phyloP scores from a whole-genome alignment of 2,329 filamentous ascomycete species.

The Aspergillus sp. region DNA sequence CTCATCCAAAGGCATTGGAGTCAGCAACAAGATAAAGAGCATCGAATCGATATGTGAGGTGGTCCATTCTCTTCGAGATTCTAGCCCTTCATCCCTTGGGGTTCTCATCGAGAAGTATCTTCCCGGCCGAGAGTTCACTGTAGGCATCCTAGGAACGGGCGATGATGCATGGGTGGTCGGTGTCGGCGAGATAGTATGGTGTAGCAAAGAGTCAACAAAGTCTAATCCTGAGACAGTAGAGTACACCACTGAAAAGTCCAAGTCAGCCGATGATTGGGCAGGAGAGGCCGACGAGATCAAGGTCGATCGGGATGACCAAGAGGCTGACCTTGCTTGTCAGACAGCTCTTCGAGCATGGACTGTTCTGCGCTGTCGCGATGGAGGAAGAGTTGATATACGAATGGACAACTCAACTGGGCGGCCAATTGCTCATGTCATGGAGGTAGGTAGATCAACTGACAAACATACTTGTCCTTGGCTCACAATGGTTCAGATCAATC shows the following conservation, averaged over 20 bases:
- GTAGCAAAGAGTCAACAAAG: neutral
- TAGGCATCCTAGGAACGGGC: constrained; percentile 25
- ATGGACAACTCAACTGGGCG: constrained; percentile 5
- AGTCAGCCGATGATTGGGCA: constrained; percentile 4
- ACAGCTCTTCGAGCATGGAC: constrained; percentile 18
- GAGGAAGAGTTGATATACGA: constrained; percentile 20
- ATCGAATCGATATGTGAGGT: constrained; percentile 10
- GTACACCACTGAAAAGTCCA: constrained; percentile 12
- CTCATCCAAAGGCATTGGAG: constrained; percentile 22
- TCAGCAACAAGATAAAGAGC: constrained; percentile 17
- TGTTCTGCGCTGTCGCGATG: constrained; percentile 17
- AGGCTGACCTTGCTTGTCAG: constrained; percentile 11
- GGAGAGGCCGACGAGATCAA: constrained; percentile 5
- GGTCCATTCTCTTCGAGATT: constrained; percentile 17
- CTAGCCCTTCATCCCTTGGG: constrained; percentile 15
- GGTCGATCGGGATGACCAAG: constrained; percentile 9
- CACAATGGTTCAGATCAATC: neutral
- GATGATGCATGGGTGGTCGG: constrained; percentile 19
- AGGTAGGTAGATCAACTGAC: constrained; percentile 2
- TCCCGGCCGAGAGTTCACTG: constrained; percentile 26
- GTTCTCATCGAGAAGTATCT: constrained; percentile 26
- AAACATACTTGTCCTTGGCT: neutral
- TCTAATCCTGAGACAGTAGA: neutral
- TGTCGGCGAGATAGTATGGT: constrained; percentile 18
- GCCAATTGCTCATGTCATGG: constrained; percentile 15